phyloP scores from a whole-genome alignment of 441 rosid genomes.

The Erodium texanum region DNA sequence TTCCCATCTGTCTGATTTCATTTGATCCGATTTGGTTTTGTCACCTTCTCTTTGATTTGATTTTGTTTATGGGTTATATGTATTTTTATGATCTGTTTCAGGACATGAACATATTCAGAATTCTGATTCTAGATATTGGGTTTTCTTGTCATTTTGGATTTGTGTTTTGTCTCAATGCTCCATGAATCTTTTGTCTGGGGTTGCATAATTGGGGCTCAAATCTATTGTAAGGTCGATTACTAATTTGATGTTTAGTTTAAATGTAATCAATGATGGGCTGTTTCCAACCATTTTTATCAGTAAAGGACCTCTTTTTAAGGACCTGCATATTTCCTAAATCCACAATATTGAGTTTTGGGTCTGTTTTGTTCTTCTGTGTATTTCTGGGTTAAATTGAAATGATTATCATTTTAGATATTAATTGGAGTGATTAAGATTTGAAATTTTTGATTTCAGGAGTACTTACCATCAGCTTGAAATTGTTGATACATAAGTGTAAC shows the following conservation, averaged over 20 bases:
- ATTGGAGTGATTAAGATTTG: not conserved
- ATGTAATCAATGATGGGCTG: too few species aligned
- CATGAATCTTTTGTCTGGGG: not conserved
- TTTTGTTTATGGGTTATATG: not conserved
- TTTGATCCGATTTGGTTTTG: not conserved
- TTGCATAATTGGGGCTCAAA: not conserved
- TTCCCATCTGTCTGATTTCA: too few species aligned
- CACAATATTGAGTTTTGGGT: not conserved
- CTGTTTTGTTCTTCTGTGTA: not conserved
- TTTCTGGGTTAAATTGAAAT: not conserved
- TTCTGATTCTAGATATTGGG: not conserved
- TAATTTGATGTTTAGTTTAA: too few species aligned
- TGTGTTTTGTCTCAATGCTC: not conserved
- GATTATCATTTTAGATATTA: too few species aligned
- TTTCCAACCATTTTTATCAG: too few species aligned
- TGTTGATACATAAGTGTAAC: slow-evolving; percentile 4
- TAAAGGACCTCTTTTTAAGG: too few species aligned
- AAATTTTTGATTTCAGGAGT: not conserved
- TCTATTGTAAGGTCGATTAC: too few species aligned
- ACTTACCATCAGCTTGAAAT: not conserved
- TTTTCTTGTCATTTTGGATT: not conserved
- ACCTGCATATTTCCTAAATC: too few species aligned
- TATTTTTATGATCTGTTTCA: not conserved
- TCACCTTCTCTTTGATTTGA: not conserved
- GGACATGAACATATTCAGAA: not conserved